Conservation (phyloP, 2,329 filamentous ascomycete genomes). For the Periconia sp. region DNA sequence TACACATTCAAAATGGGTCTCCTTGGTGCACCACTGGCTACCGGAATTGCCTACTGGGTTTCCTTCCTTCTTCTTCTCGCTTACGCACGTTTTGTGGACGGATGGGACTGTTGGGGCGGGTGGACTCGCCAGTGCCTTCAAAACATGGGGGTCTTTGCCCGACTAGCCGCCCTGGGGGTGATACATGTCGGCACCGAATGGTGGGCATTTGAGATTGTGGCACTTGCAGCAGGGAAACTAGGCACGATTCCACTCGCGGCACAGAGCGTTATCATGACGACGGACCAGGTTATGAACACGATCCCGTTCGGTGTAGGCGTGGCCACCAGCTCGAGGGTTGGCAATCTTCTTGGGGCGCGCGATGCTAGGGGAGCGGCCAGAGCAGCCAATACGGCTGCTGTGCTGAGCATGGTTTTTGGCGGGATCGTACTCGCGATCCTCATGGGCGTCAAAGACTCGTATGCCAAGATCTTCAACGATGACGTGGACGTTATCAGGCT, state of each 20-base stretch:
- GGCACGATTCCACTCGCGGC: constrained; percentile 79
- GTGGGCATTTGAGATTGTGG: constrained; percentile 94
- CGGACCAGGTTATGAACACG: constrained; percentile 81
- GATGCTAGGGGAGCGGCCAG: constrained; percentile 67
- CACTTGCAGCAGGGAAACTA: constrained; percentile 76
- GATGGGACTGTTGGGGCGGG: constrained; percentile 79
- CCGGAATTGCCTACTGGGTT: constrained; percentile 82
- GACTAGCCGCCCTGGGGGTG: constrained; percentile 73
- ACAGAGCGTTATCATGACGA: constrained; percentile 87
- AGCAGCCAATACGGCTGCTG: constrained; percentile 74
- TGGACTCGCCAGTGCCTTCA: constrained; percentile 65
- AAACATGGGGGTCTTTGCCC: constrained; percentile 70
- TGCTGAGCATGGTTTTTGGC: constrained; percentile 71
- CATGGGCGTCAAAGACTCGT: constrained; percentile 70
- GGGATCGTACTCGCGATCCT: constrained; percentile 66
- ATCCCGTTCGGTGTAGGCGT: constrained; percentile 87
- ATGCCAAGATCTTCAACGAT: constrained; percentile 80
- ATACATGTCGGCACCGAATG: constrained; percentile 87
- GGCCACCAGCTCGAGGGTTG: constrained; percentile 74
- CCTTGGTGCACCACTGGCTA: constrained; percentile 78
- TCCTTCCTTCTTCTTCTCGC: constrained; percentile 75
- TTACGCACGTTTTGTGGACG: constrained; percentile 71
- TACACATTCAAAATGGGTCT: constrained; percentile 71
- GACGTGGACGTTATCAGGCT: constrained; percentile 71
- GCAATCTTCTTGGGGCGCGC: constrained; percentile 74